These are phyloP conservation scores for Alternaria dauci DNA, from an alignment of 2,329 filamentous ascomycete species.

Conservation along the genomic window DNA sequence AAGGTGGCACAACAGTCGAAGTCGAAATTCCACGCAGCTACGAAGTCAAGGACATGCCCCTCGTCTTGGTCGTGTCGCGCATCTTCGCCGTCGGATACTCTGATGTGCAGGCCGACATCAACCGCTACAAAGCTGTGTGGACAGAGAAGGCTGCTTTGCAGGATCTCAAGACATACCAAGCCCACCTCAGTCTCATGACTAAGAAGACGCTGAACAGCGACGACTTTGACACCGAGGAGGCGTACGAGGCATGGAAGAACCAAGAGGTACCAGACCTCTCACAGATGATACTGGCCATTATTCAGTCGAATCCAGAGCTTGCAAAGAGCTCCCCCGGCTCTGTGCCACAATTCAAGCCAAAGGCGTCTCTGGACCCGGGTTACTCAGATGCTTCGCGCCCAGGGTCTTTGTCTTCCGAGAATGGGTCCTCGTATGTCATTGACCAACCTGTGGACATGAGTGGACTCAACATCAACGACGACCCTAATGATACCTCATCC, in stretches of 20 bases:
- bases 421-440: conserved; percentile 62
- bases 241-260: conserved; percentile 89
- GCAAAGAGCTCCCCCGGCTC: conserved; percentile 75
- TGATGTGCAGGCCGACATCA: conserved; percentile 86
- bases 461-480: conserved; percentile 67
- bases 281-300: conserved; percentile 90
- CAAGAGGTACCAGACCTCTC: conserved; percentile 87
- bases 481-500: conserved; percentile 64
- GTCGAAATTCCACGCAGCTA: conserved; percentile 84
- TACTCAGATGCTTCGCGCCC: conserved; percentile 59
- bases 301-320: conserved; percentile 85
- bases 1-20: conserved; percentile 74
- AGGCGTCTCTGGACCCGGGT: conserved; percentile 51
- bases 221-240: conserved; percentile 90
- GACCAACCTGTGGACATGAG: conserved; percentile 75
- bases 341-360: conserved; percentile 65
- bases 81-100: conserved; percentile 84
- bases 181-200: conserved; percentile 82
- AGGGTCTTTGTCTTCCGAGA: conserved; percentile 55
- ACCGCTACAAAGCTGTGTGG: conserved; percentile 81
- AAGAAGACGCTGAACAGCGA: conserved; percentile 78
- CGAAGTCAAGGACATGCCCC: conserved; percentile 95
- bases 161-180: conserved; percentile 93
- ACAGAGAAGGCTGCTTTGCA: conserved; percentile 89
- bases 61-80: conserved; percentile 85